A percentile compares a stretch with the other conserved stretches of the same genome.
phyloP scores from a whole-genome alignment of 2,329 filamentous ascomycete species.

The Corynespora cassiicola region DNA sequence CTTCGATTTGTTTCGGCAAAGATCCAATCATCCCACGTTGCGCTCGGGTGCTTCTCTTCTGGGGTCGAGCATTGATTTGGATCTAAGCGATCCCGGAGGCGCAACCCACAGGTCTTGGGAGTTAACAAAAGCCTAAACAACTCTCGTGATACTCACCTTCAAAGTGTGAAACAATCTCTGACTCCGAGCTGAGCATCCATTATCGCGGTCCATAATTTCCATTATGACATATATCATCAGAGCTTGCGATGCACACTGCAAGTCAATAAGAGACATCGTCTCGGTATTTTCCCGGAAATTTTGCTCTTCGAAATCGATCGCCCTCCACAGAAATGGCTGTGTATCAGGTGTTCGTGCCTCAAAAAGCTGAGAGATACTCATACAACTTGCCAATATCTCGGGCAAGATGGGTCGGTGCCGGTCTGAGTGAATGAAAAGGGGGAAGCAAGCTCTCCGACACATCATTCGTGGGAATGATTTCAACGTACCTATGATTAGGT shows the following conservation, averaged over 20 bases:
- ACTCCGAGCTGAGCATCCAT: too few relatives aligned
- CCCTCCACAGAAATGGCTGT: not conserved
- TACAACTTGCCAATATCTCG: slow-evolving; percentile 4
- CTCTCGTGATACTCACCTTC: too few relatives aligned
- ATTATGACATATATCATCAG: slow-evolving; percentile 3
- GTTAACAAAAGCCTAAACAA: too few relatives aligned
- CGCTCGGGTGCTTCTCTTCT: too few relatives aligned
- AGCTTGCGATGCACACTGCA: slow-evolving; percentile 1
- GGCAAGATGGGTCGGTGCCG: not conserved
- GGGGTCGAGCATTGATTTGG: too few relatives aligned
- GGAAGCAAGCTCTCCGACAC: not conserved
- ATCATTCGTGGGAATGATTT: slow-evolving; percentile 1
- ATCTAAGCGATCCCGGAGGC: too few relatives aligned
- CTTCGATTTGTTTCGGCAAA: too few relatives aligned
- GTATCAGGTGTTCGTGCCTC: not conserved
- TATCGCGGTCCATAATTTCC: not conserved
- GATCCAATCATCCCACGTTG: too few relatives aligned
- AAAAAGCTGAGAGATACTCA: slow-evolving; percentile 4
- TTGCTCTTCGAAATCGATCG: slow-evolving; percentile 1
- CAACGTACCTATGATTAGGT: not conserved
- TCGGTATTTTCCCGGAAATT: not conserved
- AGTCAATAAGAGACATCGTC: not conserved
- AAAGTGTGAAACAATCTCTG: too few relatives aligned
- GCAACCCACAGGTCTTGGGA: too few relatives aligned
- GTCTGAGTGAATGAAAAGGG: slow-evolving; percentile 4